Conservation (phyloP, 2,329 filamentous ascomycete species). For the Capronia epimyces region DNA sequence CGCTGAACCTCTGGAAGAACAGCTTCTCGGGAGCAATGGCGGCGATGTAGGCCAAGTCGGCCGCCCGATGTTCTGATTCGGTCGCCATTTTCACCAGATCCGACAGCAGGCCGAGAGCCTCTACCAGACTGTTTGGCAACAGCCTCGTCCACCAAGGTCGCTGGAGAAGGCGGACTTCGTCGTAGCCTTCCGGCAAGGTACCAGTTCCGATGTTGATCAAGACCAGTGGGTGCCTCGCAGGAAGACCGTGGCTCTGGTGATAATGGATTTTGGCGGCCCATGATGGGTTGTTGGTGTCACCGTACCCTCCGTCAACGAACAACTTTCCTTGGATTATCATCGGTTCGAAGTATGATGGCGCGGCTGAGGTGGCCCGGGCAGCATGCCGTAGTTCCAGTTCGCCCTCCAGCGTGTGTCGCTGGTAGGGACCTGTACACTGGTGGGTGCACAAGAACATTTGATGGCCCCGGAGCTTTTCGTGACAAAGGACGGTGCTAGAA, state of each 20-base stretch:
- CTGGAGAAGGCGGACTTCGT: slow-evolving; percentile 3
- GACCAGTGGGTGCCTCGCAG: slow-evolving; percentile 13
- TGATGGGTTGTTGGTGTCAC: slow-evolving; percentile 26
- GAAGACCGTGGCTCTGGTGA: slow-evolving; percentile 16
- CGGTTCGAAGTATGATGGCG: slow-evolving; percentile 24
- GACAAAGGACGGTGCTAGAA: slow-evolving; percentile 17
- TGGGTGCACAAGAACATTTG: slow-evolving; percentile 25
- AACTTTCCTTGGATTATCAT: slow-evolving; percentile 18
- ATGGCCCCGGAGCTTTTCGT: slow-evolving; percentile 17
- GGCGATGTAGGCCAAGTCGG: slow-evolving; percentile 14
- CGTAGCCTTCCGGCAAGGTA: slow-evolving; percentile 7
- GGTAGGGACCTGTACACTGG: slow-evolving; percentile 21
- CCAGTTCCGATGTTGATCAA: slow-evolving; percentile 27
- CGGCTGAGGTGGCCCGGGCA: slow-evolving; percentile 26
- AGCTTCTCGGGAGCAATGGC: slow-evolving; percentile 18
- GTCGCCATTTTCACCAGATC: slow-evolving; percentile 26
- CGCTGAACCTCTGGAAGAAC: slow-evolving; percentile 24
- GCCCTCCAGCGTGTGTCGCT: slow-evolving; percentile 11
- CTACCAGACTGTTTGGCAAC: slow-evolving; percentile 18
- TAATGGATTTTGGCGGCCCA: slow-evolving; percentile 24
- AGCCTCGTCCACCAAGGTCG: slow-evolving; percentile 22
- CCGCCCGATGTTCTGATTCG: slow-evolving; percentile 20
- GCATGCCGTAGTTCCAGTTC: slow-evolving; percentile 23
- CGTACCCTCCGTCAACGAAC: slow-evolving; percentile 24
- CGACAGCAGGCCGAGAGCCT: slow-evolving; percentile 17